These are phyloP conservation scores for Exophiala bonariae DNA, from an alignment of 2,329 filamentous ascomycete genomes.

Conservation along the genomic window DNA sequence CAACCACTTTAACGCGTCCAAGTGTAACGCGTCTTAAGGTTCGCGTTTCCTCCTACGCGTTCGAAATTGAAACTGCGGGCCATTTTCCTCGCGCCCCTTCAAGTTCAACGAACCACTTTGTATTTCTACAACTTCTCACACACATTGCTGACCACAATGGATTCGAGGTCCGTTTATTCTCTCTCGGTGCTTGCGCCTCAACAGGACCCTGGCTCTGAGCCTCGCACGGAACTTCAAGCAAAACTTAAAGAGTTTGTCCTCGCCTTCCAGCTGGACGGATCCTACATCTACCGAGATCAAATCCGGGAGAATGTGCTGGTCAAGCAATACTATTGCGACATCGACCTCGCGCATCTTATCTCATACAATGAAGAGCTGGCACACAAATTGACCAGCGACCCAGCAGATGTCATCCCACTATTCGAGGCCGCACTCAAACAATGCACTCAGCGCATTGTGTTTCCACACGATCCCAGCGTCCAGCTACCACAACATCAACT, in stretches of 20 bases:
- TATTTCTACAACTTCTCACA: too few species aligned
- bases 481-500: constrained; percentile 89
- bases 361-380: constrained; percentile 95
- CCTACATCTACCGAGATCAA: constrained; percentile 97
- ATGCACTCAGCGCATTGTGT: constrained; percentile 92
- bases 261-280: constrained; percentile 89
- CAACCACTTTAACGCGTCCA: constrained; percentile 25
- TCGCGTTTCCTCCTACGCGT: too few species aligned
- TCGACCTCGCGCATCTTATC: constrained; percentile 93
- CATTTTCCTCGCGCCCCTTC: too few species aligned
- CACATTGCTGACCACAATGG: constrained; percentile 56
- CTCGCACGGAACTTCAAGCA: constrained; percentile 69
- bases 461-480: constrained; percentile 67
- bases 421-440: constrained; percentile 88
- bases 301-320: constrained; percentile 90
- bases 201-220: constrained; percentile 66
- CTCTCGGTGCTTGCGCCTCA: constrained; percentile 75
- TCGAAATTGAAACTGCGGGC: too few species aligned
- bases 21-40: too few species aligned
- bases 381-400: constrained; percentile 83
- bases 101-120: too few species aligned
- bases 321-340: constrained; percentile 92
- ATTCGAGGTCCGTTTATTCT: constrained; percentile 83
- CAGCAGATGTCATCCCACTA: constrained; percentile 86
- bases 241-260: constrained; percentile 89